phyloP scores from a whole-genome alignment of 306 rosid species.

The Inga leiocalycina region DNA sequence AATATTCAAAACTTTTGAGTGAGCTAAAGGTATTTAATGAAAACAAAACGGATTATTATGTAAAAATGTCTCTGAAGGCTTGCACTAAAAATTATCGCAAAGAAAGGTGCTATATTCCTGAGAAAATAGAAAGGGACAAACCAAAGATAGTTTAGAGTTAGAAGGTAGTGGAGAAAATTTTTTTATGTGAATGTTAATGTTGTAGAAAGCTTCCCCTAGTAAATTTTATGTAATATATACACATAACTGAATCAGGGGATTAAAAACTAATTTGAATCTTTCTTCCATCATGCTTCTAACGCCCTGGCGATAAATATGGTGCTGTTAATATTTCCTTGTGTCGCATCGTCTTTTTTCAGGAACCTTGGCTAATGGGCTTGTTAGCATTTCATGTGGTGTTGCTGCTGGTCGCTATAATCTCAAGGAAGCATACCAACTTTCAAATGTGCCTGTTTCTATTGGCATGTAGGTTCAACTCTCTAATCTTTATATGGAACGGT shows the following conservation, averaged over 20 bases:
- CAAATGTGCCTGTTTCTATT: constrained; percentile 84
- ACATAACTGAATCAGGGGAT: neutral
- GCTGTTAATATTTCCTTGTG: constrained; percentile 17
- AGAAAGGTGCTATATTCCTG: neutral
- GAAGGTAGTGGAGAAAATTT: no score
- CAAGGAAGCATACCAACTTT: constrained; percentile 80
- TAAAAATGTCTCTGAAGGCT: neutral
- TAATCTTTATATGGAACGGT: neutral
- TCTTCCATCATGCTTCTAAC: constrained; percentile 3
- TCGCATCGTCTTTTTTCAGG: constrained; percentile 48
- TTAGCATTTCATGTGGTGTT: constrained; percentile 55
- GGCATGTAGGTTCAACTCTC: constrained; percentile 55
- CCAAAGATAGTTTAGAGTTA: no score
- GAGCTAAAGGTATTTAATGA: neutral
- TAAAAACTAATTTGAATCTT: neutral
- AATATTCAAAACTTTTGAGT: neutral
- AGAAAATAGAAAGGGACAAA: neutral
- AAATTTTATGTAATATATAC: neutral
- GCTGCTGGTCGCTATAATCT: constrained; percentile 51
- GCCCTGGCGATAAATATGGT: neutral
- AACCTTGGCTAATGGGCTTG: constrained; percentile 80
- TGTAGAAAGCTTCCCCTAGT: neutral
- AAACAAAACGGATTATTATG: neutral
- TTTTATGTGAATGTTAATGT: neutral
- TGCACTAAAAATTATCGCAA: neutral